A percentile compares a stretch with the other conserved stretches of the same genome.
Evolutionary conservation across 164 flowering plant genomes (phyloP).

Genomic region (Vitis vinifera): ASM3070453v1 NC_081811.1:26490001-26490500

Average conservation of each 20-base stretch:
- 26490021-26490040: constrained; percentile 64
- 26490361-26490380: too few relatives aligned
- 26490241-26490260: constrained; percentile 64
- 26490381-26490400: too few relatives aligned
- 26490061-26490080: not conserved
- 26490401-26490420: too few relatives aligned
- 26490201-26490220: constrained; percentile 71
- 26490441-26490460: too few relatives aligned
- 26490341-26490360: not conserved
- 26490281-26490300: constrained; percentile 75
- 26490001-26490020: constrained; percentile 72
- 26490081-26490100: not conserved
- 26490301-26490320: constrained; percentile 63
- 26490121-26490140: not conserved
- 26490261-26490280: constrained; percentile 71
- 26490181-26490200: constrained; percentile 51
- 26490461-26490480: too few relatives aligned
- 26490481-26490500: too few relatives aligned
- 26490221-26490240: constrained; percentile 77
- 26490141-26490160: not conserved
- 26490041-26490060: constrained; percentile 41
- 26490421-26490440: too few relatives aligned
- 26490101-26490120: not conserved
- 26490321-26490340: not conserved
- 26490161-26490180: constrained; percentile 32